These are phyloP conservation scores for Aureobasidium sp. DNA, from an alignment of 2,329 filamentous ascomycete species.

Conservation along the genomic window DNA sequence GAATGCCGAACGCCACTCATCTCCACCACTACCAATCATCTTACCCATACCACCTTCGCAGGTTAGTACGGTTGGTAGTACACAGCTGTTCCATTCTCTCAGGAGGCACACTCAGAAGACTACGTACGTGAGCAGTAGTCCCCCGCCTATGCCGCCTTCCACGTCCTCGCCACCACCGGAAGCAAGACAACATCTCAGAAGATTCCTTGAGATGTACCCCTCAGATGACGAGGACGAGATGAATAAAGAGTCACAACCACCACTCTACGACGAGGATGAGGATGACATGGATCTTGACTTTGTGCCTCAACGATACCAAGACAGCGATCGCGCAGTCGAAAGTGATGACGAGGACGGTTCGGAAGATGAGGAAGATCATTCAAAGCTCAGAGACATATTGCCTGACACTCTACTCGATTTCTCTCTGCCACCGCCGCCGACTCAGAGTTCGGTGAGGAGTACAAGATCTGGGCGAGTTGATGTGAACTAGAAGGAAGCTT, in stretches of 20 bases:
- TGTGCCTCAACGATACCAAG: background rate
- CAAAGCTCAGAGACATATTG: conserved; percentile 11
- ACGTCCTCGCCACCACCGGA: conserved; percentile 4
- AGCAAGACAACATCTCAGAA: background rate
- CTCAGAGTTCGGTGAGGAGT: conserved; percentile 13
- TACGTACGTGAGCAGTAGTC: background rate
- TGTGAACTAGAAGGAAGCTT: background rate
- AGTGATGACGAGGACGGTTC: background rate
- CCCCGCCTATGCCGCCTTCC: background rate
- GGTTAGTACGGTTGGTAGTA: conserved; percentile 8
- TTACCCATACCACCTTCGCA: conserved; percentile 12
- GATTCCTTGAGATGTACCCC: background rate
- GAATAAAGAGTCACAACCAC: background rate
- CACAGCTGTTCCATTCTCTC: background rate
- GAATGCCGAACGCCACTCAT: background rate
- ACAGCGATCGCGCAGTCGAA: background rate
- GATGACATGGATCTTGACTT: conserved; percentile 7
- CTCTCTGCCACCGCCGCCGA: conserved; percentile 14
- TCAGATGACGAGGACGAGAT: conserved; percentile 6
- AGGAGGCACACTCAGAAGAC: background rate
- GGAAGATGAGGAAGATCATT: background rate
- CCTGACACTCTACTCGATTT: conserved; percentile 19
- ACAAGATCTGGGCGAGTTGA: background rate
- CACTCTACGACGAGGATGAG: background rate
- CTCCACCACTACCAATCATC: conserved; percentile 1